Percentiles rank a stretch among this genome's conserved stretches.
Evolutionary conservation across 495 filamentous ascomycete species (phyloP).

Genomic region (Saxophila tyrrhenica): DNA sequence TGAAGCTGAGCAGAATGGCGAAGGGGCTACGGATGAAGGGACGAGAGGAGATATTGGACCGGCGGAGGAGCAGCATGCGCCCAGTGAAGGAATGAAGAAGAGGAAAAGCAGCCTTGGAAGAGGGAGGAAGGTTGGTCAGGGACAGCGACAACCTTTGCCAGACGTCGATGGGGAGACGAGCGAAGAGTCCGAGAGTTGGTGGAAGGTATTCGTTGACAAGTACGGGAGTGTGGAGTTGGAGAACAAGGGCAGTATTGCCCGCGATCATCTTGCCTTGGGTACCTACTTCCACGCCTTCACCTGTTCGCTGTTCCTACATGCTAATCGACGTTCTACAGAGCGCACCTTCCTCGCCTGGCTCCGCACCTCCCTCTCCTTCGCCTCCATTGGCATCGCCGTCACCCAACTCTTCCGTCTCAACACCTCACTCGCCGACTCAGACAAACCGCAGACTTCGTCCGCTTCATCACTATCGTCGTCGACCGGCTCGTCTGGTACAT

Average conservation of each 20-base stretch:
- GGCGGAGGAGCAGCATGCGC: background rate
- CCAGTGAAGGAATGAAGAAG: background rate
- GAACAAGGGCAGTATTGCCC: constrained; percentile 90
- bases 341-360: constrained; percentile 97
- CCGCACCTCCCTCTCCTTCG: constrained; percentile 88
- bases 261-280: constrained; percentile 93
- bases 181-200: constrained; percentile 32
- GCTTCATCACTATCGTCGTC: constrained; percentile 8
- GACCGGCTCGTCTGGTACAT: background rate
- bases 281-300: constrained; percentile 24
- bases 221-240: constrained; percentile 83
- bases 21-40: background rate
- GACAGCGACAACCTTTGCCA: too few relatives aligned
- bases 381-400: constrained; percentile 89
- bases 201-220: constrained; percentile 44
- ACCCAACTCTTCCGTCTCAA: constrained; percentile 95
- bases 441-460: background rate
- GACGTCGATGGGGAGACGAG: too few relatives aligned
- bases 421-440: constrained; percentile 41
- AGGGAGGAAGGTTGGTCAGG: constrained; percentile 2
- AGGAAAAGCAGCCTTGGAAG: background rate
- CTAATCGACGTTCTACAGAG: constrained; percentile 42
- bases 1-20: constrained; percentile 2
- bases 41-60: background rate
- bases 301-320: background rate